Evolutionary conservation across 805 yeast genomes (phyloP).

Genomic region (Saccharomycopsis sp.): DNA sequence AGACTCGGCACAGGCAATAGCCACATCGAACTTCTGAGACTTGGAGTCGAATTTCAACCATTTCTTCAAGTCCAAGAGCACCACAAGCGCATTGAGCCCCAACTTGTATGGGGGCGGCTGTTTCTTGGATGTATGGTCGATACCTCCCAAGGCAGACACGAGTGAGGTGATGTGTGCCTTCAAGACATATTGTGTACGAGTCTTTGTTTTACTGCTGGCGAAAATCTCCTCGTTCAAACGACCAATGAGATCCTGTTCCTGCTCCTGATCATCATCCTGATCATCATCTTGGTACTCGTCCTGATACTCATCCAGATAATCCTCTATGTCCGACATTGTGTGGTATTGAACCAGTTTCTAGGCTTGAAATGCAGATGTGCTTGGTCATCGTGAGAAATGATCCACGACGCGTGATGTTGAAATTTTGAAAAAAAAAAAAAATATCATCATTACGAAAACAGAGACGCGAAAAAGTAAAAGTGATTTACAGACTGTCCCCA

Average conservation of each 20-base stretch:
- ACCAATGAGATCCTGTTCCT: conserved; percentile 4
- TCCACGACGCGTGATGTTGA: no score
- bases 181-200: conserved; percentile 35
- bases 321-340: not conserved
- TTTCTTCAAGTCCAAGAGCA: conserved; percentile 78
- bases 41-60: conserved; percentile 84
- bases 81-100: conserved; percentile 84
- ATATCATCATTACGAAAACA: no score
- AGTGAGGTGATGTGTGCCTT: conserved; percentile 73
- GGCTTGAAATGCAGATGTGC: not conserved
- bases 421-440: no score
- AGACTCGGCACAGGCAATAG: conserved; percentile 78
- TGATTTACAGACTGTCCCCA: no score
- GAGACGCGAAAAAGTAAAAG: no score
- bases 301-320: not conserved
- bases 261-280: conserved; percentile 5
- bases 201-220: conserved; percentile 19
- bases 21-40: conserved; percentile 67
- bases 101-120: conserved; percentile 56
- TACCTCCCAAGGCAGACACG: conserved; percentile 88
- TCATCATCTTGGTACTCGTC: conserved; percentile 1
- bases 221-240: conserved; percentile 11
- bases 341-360: not conserved
- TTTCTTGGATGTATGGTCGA: conserved; percentile 51
- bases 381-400: not conserved